These are phyloP conservation scores for Chlorella sp. DNA, from an alignment of 139 green algal genomes.

Conservation along the genomic window DNA sequence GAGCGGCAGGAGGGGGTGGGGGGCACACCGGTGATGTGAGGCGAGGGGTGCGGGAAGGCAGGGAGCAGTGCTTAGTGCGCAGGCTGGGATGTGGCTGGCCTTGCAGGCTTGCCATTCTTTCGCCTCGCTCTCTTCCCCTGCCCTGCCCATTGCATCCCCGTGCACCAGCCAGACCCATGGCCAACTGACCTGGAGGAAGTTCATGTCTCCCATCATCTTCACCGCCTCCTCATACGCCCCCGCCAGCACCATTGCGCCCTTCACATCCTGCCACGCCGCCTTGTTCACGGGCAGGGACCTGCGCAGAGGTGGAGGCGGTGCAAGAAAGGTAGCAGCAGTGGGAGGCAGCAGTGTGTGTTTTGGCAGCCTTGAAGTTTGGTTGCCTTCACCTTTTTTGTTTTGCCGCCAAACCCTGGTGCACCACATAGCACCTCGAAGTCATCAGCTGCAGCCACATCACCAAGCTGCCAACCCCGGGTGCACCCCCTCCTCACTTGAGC, in stretches of 20 bases:
- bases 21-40: not conserved
- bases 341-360: not conserved
- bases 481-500: conserved; percentile 52
- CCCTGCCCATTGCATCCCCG: too few relatives aligned
- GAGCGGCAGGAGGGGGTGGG: not conserved
- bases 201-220: conserved; percentile 95
- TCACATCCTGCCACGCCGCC: conserved; percentile 83
- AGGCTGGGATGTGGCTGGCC: not conserved
- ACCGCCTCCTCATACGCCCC: conserved; percentile 87
- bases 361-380: too few relatives aligned
- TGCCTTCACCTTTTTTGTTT: too few relatives aligned
- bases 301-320: not conserved
- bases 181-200: conserved; percentile 72
- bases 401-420: not conserved
- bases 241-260: conserved; percentile 80
- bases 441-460: not conserved
- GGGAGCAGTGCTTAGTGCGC: not conserved
- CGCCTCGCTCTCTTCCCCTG: not conserved
- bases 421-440: not conserved
- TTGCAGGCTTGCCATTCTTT: not conserved
- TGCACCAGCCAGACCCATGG: too few relatives aligned
- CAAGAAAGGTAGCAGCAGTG: not conserved
- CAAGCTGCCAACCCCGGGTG: not conserved
- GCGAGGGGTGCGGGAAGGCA: not conserved
- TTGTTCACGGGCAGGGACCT: conserved; percentile 64